Conservation (phyloP, 2,329 filamentous ascomycete species). For the Hypoxylon sp. region DNA sequence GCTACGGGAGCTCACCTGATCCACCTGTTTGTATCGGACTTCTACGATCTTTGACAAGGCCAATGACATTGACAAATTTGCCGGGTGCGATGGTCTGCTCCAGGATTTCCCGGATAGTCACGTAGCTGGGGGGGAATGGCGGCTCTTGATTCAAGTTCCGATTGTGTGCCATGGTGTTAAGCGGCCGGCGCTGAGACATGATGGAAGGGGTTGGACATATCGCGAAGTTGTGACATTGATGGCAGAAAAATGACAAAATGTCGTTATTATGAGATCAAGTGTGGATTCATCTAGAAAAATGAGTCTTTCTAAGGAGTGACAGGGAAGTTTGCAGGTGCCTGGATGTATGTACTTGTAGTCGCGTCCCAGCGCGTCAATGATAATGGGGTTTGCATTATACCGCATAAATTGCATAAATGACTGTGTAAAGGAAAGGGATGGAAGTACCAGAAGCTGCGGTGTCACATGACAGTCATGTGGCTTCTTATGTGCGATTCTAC, state of each 20-base stretch:
- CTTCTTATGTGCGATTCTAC: constrained; percentile 8
- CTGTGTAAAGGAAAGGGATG: constrained; percentile 9
- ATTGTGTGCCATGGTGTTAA: constrained; percentile 28
- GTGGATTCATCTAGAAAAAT: constrained; percentile 24
- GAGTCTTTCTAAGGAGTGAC: neutral
- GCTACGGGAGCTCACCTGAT: constrained; percentile 56
- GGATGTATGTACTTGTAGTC: neutral
- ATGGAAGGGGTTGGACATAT: constrained; percentile 18
- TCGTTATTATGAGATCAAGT: constrained; percentile 7
- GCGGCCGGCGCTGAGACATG: constrained; percentile 38
- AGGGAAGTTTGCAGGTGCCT: neutral
- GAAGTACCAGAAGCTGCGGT: constrained; percentile 27
- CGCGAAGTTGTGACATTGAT: constrained; percentile 16
- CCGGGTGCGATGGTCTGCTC: constrained; percentile 51
- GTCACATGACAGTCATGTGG: constrained; percentile 45
- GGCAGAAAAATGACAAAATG: constrained; percentile 11
- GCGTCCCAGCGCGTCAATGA: constrained; percentile 37
- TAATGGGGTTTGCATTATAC: constrained; percentile 16
- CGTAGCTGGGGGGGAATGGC: constrained; percentile 54
- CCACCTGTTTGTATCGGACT: constrained; percentile 63
- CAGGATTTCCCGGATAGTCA: constrained; percentile 57
- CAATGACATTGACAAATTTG: constrained; percentile 70
- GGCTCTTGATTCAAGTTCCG: constrained; percentile 17
- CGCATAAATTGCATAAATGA: constrained; percentile 7
- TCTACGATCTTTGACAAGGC: constrained; percentile 75